Conservation (phyloP, 345 rosid genomes). For the Pseudoturritis turrita region DNA sequence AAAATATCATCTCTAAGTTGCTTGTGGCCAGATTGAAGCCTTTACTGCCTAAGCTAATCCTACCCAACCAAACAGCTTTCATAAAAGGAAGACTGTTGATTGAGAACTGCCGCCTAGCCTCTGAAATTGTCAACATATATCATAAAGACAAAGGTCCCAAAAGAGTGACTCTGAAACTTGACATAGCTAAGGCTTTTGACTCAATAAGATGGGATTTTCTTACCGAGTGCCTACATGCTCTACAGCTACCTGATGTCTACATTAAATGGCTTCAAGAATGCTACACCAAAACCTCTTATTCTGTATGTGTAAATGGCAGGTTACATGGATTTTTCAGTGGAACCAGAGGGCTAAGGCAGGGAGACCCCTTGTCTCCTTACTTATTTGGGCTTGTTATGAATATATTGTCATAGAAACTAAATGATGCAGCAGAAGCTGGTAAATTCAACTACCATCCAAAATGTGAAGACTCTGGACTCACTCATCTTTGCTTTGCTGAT, state of each 20-base stretch:
- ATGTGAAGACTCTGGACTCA: background rate
- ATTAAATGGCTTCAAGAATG: background rate
- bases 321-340: background rate
- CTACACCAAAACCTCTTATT: background rate
- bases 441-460: background rate
- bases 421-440: background rate
- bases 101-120: background rate
- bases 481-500: background rate
- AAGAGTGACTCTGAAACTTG: no score
- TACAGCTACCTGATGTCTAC: background rate
- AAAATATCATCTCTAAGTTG: background rate
- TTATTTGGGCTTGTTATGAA: background rate
- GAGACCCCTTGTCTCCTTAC: background rate
- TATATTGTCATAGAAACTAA: background rate
- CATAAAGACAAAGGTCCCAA: background rate
- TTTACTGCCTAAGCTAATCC: background rate
- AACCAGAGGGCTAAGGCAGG: background rate
- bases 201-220: background rate
- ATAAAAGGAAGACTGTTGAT: background rate
- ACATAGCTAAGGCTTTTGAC: no score
- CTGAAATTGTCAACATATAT: background rate
- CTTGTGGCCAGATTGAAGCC: background rate
- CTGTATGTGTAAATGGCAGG: background rate
- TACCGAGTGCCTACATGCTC: no score
- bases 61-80: background rate